A percentile compares a stretch with the other conserved stretches of the same genome.
phyloP scores from a whole-genome alignment of 441 rosid species.

The Raphanus hybrid region DNA sequence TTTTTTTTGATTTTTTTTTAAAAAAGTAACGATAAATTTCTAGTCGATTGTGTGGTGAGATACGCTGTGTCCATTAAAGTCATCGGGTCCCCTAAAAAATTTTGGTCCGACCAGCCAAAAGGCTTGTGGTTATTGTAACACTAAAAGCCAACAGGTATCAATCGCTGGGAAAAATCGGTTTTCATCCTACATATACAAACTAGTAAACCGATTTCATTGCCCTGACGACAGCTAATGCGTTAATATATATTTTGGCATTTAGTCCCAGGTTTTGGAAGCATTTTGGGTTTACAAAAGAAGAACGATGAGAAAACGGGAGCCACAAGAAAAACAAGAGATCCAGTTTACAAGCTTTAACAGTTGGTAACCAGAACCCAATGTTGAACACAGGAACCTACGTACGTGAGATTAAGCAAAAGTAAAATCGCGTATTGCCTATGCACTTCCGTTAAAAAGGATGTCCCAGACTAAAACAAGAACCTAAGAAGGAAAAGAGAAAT shows the following conservation, averaged over 20 bases:
- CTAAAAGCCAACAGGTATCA: not conserved
- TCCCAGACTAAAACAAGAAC: no score
- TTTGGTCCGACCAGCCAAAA: conserved; percentile 29
- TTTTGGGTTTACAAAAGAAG: conserved; percentile 28
- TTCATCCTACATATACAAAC: not conserved
- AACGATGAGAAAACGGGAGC: no score
- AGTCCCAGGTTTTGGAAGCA: no score
- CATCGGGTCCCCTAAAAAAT: conserved; percentile 35
- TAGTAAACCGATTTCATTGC: not conserved
- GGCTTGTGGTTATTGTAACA: not conserved
- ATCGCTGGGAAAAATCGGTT: not conserved
- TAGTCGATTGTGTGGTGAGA: conserved; percentile 25
- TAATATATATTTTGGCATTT: no score
- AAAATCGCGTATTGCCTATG: not conserved
- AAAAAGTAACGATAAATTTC: not conserved
- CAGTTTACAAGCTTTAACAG: not conserved
- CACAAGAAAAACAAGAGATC: no score
- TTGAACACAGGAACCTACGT: no score
- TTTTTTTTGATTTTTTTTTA: no score
- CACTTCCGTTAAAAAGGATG: not conserved
- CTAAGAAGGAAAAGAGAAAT: not conserved
- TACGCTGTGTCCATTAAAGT: conserved; percentile 14
- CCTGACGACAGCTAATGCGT: conserved; percentile 2
- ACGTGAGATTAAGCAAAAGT: no score
- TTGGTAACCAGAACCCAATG: not conserved